Conservation (phyloP, 805 yeast genomes). For the Ogataea siamensis region DNA sequence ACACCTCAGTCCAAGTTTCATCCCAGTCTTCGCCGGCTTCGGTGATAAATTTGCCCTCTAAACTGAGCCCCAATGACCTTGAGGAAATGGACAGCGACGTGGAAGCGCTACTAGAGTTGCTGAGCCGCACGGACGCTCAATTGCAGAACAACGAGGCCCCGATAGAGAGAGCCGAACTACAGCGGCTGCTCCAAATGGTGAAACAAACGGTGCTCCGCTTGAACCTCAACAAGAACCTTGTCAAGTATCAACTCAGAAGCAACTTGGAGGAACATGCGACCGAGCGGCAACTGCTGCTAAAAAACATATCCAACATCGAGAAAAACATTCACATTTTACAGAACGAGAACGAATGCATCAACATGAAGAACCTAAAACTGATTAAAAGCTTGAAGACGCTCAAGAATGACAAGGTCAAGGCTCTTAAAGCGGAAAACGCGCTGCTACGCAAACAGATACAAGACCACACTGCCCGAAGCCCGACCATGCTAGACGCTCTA, state of each 20-base stretch:
- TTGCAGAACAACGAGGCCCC: constrained; percentile 3
- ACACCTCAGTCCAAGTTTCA: constrained; percentile 8
- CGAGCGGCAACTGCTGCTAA: constrained; percentile 31
- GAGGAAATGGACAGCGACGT: constrained; percentile 24
- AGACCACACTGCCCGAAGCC: constrained; percentile 11
- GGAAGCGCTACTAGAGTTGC: constrained; percentile 8
- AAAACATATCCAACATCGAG: constrained; percentile 30
- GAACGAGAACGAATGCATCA: constrained; percentile 32
- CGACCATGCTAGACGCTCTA: constrained; percentile 34
- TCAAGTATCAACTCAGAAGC: constrained; percentile 28
- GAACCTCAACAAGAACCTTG: constrained; percentile 33
- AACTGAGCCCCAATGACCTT: constrained; percentile 15
- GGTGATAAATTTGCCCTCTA: neutral
- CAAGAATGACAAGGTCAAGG: constrained; percentile 31
- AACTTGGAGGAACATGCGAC: constrained; percentile 30
- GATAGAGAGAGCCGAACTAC: constrained; percentile 3
- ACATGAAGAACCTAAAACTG: constrained; percentile 32
- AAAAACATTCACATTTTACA: constrained; percentile 26
- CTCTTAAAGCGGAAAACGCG: constrained; percentile 29
- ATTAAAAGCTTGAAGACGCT: constrained; percentile 32
- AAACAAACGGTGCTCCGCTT: constrained; percentile 29
- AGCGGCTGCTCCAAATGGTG: constrained; percentile 13
- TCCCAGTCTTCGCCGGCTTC: constrained; percentile 8
- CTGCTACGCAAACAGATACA: constrained; percentile 26
- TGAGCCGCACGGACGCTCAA: constrained; percentile 9